phyloP scores from a whole-genome alignment of 306 rosid genomes.

The Oxytropis ochrocephala region DNA sequence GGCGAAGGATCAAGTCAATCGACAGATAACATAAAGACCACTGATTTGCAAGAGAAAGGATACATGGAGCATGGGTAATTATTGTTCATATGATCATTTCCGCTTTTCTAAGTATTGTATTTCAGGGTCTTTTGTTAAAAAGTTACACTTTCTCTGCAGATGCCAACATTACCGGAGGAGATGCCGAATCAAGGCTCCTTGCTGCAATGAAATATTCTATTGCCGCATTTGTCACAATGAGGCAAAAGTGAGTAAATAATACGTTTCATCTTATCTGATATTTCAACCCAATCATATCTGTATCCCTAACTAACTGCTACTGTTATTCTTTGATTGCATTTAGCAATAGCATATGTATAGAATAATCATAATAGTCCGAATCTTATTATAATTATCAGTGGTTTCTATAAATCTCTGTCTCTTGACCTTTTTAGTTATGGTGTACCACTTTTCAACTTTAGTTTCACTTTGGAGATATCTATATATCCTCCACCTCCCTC shows the following conservation, averaged over 20 bases:
- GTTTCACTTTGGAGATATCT: not conserved
- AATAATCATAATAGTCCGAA: not conserved
- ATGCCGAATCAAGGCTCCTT: slow-evolving; percentile 76
- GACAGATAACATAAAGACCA: not conserved
- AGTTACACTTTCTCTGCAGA: slow-evolving; percentile 35
- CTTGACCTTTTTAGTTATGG: not conserved
- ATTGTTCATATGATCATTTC: not conserved
- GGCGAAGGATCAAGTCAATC: slow-evolving; percentile 33
- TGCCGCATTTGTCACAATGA: slow-evolving; percentile 93
- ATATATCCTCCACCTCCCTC: not conserved
- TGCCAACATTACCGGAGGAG: slow-evolving; percentile 74
- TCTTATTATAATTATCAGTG: not conserved
- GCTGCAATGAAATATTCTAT: slow-evolving; percentile 76
- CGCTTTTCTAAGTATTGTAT: not conserved
- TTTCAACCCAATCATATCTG: not conserved
- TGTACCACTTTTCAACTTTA: not conserved
- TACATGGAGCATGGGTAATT: slow-evolving; percentile 62
- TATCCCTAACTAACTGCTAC: not conserved
- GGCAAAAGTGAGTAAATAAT: slow-evolving; percentile 33
- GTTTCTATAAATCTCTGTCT: not conserved
- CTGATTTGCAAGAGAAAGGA: slow-evolving; percentile 46
- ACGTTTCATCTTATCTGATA: not conserved
- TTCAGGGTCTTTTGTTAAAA: not conserved
- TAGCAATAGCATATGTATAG: not conserved
- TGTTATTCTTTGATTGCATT: not conserved